Evolutionary conservation across 2,329 filamentous ascomycete species (phyloP).

Genomic region (Eutypa lata): DNA sequence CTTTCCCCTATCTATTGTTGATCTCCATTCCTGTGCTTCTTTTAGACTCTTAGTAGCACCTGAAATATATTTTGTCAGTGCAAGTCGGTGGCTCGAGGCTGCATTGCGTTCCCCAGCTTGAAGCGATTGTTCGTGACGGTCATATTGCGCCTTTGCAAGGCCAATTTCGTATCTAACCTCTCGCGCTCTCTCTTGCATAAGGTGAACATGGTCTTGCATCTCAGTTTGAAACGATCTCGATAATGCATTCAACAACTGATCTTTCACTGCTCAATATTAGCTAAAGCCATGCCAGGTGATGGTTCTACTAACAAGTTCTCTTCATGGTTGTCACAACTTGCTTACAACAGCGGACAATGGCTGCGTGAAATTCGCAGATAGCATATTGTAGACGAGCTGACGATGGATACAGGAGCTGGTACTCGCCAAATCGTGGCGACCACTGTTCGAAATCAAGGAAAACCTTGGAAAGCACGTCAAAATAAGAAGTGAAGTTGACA

Average conservation of each 20-base stretch:
- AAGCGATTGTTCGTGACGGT: conserved; percentile 1
- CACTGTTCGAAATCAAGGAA: conserved; percentile 30
- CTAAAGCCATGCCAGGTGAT: not conserved
- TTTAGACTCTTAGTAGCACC: not conserved
- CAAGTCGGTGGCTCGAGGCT: not conserved
- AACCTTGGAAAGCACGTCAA: conserved; percentile 34
- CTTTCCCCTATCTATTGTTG: not conserved
- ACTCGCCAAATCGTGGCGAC: conserved; percentile 36
- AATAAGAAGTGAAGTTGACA: conserved; percentile 34
- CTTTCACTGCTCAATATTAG: conserved; percentile 1
- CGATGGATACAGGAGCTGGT: conserved; percentile 31
- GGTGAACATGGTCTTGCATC: not conserved
- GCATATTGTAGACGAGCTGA: conserved; percentile 30
- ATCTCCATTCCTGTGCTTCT: conserved; percentile 3
- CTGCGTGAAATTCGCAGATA: conserved; percentile 32
- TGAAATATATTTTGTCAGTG: not conserved
- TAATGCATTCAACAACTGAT: conserved; percentile 2
- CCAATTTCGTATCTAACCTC: conserved; percentile 1
- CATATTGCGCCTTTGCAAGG: conserved; percentile 1
- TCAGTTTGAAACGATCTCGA: conserved; percentile 3
- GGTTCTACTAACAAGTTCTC: conserved; percentile 20
- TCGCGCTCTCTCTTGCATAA: not conserved
- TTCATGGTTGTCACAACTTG: conserved; percentile 23
- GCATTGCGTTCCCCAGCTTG: not conserved
- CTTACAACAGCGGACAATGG: conserved; percentile 32